phyloP scores from a whole-genome alignment of 2,329 filamentous ascomycete genomes.

The Ceratocystis huliohia region DNA sequence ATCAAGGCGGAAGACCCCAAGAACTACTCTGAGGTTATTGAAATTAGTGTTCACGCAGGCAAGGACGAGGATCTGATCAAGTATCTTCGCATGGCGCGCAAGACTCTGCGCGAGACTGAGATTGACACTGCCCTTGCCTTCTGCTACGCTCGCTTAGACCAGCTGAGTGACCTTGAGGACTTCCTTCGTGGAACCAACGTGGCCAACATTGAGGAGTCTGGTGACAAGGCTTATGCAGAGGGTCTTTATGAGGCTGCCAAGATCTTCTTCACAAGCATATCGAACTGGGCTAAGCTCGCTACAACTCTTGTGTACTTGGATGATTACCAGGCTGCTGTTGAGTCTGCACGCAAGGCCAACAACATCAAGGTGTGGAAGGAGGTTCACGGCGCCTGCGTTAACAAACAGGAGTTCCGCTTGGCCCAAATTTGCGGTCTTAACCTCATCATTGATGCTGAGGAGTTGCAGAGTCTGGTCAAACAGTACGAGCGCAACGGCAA shows the following conservation, averaged over 20 bases:
- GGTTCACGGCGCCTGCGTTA: constrained; percentile 89
- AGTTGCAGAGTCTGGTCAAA: constrained; percentile 81
- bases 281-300: constrained; percentile 98
- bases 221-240: constrained; percentile 95
- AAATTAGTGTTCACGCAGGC: constrained; percentile 84
- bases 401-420: constrained; percentile 97
- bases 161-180: constrained; percentile 86
- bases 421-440: constrained; percentile 98
- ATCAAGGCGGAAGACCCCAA: constrained; percentile 86
- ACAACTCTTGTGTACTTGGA: constrained; percentile 94
- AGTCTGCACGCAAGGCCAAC: constrained; percentile 96
- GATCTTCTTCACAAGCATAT: constrained; percentile 97
- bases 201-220: constrained; percentile 88
- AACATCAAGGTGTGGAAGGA: constrained; percentile 99
- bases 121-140: constrained; percentile 93
- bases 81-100: constrained; percentile 91
- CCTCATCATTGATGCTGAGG: constrained; percentile 92
- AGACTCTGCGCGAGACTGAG: constrained; percentile 83
- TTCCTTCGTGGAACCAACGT: constrained; percentile 90
- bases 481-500: constrained; percentile 96
- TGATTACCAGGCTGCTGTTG: constrained; percentile 94
- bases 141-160: constrained; percentile 80
- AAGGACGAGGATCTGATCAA: constrained; percentile 98
- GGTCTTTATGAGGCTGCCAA: constrained; percentile 92
- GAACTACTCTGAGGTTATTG: constrained; percentile 93